phyloP scores from a whole-genome alignment of 2,329 filamentous ascomycete genomes.

The Colletotrichum euphorbiae region DNA sequence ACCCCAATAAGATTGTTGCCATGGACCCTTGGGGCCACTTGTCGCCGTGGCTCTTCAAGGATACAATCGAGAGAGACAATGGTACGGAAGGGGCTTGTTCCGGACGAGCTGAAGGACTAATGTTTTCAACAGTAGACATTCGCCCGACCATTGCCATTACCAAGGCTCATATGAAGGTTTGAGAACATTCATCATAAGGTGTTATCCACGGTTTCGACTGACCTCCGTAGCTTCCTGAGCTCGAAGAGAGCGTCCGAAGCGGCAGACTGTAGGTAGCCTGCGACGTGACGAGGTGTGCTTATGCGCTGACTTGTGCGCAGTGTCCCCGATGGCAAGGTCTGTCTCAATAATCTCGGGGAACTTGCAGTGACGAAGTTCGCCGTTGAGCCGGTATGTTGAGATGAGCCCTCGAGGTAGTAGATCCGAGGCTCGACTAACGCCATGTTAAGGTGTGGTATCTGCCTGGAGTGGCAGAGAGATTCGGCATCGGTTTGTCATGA shows the following conservation, averaged over 20 bases:
- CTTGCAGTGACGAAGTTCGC: constrained; percentile 96
- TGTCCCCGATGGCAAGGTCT: constrained; percentile 86
- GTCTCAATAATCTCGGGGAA: constrained; percentile 86
- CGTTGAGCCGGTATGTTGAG: constrained; percentile 83
- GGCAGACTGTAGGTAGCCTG: constrained; percentile 73
- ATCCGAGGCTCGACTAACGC: neutral
- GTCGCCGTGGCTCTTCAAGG: constrained; percentile 83
- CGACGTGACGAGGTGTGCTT: neutral
- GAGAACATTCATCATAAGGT: neutral
- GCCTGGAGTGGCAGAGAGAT: constrained; percentile 89
- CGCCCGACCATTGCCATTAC: constrained; percentile 93
- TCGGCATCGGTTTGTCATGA: constrained; percentile 77
- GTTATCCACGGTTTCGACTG: constrained; percentile 10
- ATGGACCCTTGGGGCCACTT: constrained; percentile 97
- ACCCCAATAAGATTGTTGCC: constrained; percentile 93
- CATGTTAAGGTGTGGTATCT: constrained; percentile 76
- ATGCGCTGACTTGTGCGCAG: constrained; percentile 45
- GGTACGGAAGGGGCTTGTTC: constrained; percentile 51
- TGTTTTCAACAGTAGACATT: constrained; percentile 72
- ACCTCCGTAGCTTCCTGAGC: constrained; percentile 77
- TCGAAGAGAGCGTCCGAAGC: constrained; percentile 85
- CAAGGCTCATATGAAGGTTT: constrained; percentile 87
- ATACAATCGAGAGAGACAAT: constrained; percentile 81
- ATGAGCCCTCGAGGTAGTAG: constrained; percentile 41
- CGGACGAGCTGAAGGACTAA: neutral